Evolutionary conservation across 1,139 yeast genomes (phyloP).

Genomic region (Candida labiduridarum): DNA sequence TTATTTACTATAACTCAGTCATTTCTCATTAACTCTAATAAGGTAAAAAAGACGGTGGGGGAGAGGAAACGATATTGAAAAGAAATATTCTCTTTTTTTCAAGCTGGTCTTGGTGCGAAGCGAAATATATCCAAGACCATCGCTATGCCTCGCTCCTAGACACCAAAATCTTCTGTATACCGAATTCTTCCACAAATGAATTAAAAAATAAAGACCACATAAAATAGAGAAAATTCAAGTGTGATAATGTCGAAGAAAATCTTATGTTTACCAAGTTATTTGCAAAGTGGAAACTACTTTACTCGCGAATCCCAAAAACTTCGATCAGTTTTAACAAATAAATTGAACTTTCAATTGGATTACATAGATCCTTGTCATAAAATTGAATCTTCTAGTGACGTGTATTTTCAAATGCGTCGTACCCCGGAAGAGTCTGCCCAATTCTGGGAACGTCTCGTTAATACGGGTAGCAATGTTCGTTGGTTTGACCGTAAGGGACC

Average conservation of each 20-base stretch:
- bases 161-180: too few species aligned
- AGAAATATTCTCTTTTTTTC: constrained; percentile 1
- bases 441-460: constrained; percentile 36
- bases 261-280: constrained; percentile 45
- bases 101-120: neutral
- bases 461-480: constrained; percentile 53
- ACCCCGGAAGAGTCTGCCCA: constrained; percentile 27
- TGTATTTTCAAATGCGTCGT: constrained; percentile 31
- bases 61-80: too few species aligned
- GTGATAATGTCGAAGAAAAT: constrained; percentile 18
- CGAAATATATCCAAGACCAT: too few species aligned
- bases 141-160: neutral
- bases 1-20: too few species aligned
- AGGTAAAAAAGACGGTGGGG: too few species aligned
- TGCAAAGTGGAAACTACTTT: constrained; percentile 72
- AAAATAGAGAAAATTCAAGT: neutral
- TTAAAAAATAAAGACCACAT: neutral
- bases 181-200: neutral
- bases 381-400: constrained; percentile 26
- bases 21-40: neutral
- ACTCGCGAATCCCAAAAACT: constrained; percentile 81
- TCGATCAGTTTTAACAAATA: constrained; percentile 66
- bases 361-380: constrained; percentile 39
- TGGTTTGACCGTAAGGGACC: constrained; percentile 38
- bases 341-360: constrained; percentile 50